phyloP scores from a whole-genome alignment of 2,329 filamentous ascomycete genomes.

The Chaetomiaceae sp. region DNA sequence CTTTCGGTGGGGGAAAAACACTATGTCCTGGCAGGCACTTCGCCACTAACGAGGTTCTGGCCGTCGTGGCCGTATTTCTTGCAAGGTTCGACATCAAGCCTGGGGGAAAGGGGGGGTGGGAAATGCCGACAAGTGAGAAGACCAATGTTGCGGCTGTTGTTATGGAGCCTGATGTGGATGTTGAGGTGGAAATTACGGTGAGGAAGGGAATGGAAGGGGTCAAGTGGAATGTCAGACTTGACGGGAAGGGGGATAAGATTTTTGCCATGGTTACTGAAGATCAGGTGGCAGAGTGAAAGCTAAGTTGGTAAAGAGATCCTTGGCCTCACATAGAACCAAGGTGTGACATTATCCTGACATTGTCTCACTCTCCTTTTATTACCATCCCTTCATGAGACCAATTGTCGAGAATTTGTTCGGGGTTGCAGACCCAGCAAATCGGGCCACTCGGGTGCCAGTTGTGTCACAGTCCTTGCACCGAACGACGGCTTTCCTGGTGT shows the following conservation, averaged over 20 bases:
- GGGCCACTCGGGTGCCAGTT: too few species aligned
- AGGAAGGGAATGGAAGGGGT: background rate
- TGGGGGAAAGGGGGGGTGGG: conserved; percentile 20
- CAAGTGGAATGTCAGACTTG: conserved; percentile 1
- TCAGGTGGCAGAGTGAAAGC: background rate
- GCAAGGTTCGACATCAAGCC: conserved; percentile 28
- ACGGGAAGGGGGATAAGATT: background rate
- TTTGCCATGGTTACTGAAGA: conserved; percentile 3
- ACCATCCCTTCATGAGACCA: too few species aligned
- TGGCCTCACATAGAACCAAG: too few species aligned
- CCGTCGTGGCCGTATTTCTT: conserved; percentile 22
- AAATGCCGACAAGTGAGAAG: conserved; percentile 25
- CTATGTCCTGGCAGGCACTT: background rate
- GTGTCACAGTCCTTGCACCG: too few species aligned
- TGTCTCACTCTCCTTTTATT: too few species aligned
- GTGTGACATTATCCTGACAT: too few species aligned
- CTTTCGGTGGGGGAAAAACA: background rate
- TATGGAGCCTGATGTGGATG: conserved; percentile 24
- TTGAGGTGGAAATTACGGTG: background rate
- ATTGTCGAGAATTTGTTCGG: too few species aligned
- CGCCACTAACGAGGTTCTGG: background rate
- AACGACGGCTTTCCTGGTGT: too few species aligned
- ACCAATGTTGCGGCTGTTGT: conserved; percentile 29
- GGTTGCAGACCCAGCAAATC: too few species aligned
- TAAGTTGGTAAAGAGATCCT: too few species aligned